Evolutionary conservation across 257 asterid species (phyloP).

Genomic region (Solanum dulcamara): DNA sequence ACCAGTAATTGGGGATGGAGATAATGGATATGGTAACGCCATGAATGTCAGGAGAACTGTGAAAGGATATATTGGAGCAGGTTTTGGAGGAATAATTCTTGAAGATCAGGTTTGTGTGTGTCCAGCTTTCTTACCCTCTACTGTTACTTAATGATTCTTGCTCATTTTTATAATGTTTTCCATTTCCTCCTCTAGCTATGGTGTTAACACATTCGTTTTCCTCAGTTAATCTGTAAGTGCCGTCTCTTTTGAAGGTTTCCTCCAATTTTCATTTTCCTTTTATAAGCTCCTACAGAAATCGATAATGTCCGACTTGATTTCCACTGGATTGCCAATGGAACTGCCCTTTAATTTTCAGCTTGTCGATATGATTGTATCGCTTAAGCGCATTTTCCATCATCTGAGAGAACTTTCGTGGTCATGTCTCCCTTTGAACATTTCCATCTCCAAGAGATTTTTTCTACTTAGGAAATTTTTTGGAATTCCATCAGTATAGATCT

Average conservation of each 20-base stretch:
- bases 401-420: neutral
- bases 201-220: neutral
- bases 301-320: neutral
- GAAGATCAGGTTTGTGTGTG: conserved; percentile 72
- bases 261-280: neutral
- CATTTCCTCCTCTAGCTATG: neutral
- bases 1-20: conserved; percentile 91
- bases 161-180: neutral
- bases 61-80: conserved; percentile 73
- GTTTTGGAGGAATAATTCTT: conserved; percentile 86
- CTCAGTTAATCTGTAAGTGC: neutral
- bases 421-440: neutral
- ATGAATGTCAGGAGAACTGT: conserved; percentile 94
- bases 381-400: neutral
- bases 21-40: conserved; percentile 92
- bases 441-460: neutral
- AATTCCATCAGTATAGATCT: neutral
- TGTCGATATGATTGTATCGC: neutral
- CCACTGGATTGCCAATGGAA: neutral
- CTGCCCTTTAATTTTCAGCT: neutral
- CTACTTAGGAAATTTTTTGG: neutral
- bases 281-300: neutral
- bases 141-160: neutral
- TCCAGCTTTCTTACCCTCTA: neutral
- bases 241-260: neutral